Base-by-base conservation (phyloP, 2,329 filamentous ascomycete species). In the Fusarium sp. region DNA sequence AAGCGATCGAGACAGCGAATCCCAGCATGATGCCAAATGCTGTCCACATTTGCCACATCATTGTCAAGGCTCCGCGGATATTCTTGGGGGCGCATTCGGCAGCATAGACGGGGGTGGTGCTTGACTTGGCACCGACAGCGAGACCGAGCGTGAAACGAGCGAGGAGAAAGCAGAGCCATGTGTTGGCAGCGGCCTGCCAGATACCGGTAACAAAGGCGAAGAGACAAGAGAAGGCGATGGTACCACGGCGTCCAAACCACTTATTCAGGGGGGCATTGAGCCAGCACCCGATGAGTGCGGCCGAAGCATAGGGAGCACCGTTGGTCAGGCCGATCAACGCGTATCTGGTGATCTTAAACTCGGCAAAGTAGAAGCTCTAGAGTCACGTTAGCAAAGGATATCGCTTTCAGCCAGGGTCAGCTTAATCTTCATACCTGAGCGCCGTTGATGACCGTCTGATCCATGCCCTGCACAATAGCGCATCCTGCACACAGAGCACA, bases 41-140 rank as follows among this genome's bases (percentile, higher is more conserved):
- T 2, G 78, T 80, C 72, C 74, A 80, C 69, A 77, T 79, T 68
- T 82, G 87, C 93, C 93, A 95, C 76, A 91, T 91, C 93, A 96
- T 95, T 71, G 95, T 93, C 11, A 96, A 85, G 12, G 91, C 93
- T 73, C 93, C 92, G 73, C 92, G 89, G 62, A 94, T 91, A 6
- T 85, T 79, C 3, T 92, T 90, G 0, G 92, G 92, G 0, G 90
- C 88, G 56, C 89, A 92, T 80, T 95, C 93, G 2, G 93, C 92
- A 1, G 92, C 90, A 76, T 94, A 95, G 54, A 95, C 90, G 0
- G 93, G 93, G 0, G 91, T 89, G 1, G 87, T 90, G 6, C 87
- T 87, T 14, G 89, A 88, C 79, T 93, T 93, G 37, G 90, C 86
- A 8, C 91, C 92, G 72, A 93, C 91, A 2, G 90, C 92, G 47